Conservation (phyloP, 148 eudicot species). For the Linanthus parryae region DNA sequence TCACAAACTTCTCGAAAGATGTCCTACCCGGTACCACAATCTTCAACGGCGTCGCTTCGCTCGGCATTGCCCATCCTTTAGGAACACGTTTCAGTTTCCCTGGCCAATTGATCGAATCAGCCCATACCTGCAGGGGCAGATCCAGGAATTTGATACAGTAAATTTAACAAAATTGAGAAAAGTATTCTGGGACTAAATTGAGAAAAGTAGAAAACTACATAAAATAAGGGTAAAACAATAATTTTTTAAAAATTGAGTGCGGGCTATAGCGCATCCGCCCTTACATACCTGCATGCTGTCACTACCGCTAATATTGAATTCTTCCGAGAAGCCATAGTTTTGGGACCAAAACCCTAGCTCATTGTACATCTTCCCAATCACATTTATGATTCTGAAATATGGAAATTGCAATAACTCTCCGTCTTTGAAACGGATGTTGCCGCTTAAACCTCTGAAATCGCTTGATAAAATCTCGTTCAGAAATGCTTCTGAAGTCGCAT, state of each 20-base stretch:
- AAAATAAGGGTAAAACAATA: no score
- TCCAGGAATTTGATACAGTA: no score
- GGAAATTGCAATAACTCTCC: conserved; percentile 2
- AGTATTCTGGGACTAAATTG: no score
- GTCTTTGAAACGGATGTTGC: conserved; percentile 21
- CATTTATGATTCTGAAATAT: conserved; percentile 21
- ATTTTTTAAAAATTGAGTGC: no score
- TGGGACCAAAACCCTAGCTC: conserved; percentile 27
- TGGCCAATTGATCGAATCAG: conserved; percentile 33
- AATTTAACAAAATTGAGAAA: no score
- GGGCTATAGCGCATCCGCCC: no score
- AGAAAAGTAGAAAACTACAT: no score
- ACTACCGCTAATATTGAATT: not conserved
- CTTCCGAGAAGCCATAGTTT: conserved; percentile 19
- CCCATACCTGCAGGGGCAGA: no score
- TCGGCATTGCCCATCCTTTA: conserved; percentile 50
- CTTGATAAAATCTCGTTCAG: conserved; percentile 17
- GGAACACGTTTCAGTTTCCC: conserved; percentile 27
- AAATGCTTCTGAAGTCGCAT: conserved; percentile 6
- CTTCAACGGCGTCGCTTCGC: conserved; percentile 19
- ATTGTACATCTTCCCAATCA: conserved; percentile 16
- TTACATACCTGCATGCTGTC: not conserved
- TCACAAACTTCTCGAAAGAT: conserved; percentile 34
- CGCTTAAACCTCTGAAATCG: conserved; percentile 33
- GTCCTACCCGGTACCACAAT: conserved; percentile 39